Evolutionary conservation across 176 grass and related monocot species (phyloP).

Genomic region (Saccharum officinarum): DNA sequence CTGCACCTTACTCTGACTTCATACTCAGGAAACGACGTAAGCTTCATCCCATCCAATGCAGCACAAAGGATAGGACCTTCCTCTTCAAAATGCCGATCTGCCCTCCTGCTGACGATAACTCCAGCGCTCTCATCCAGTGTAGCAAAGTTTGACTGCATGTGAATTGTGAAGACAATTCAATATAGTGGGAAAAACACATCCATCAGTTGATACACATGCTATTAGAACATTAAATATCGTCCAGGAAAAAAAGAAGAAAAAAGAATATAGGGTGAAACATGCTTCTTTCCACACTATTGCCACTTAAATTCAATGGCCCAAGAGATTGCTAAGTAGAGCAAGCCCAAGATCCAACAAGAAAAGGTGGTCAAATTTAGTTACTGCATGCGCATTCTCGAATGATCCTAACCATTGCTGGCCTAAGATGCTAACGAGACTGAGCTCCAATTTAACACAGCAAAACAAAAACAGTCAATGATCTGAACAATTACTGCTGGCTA

Average conservation of each 20-base stretch:
- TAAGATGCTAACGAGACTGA: neutral
- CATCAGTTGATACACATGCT: conserved; percentile 2
- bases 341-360: neutral
- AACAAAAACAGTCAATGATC: neutral
- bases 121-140: conserved; percentile 84
- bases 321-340: neutral
- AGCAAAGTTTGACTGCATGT: conserved; percentile 79
- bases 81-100: conserved; percentile 93
- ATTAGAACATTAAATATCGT: neutral
- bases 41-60: conserved; percentile 82
- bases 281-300: neutral
- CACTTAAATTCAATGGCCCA: neutral
- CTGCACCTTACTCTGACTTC: conserved; percentile 93
- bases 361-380: neutral
- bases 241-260: neutral
- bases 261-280: neutral
- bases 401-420: neutral
- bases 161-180: conserved; percentile 8
- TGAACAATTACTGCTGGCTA: neutral
- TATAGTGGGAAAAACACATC: neutral
- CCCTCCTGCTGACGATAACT: conserved; percentile 73
- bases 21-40: conserved; percentile 73
- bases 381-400: neutral
- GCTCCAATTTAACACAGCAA: neutral
- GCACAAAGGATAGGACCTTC: conserved; percentile 82